Evolutionary conservation across 2,329 filamentous ascomycete genomes (phyloP), one percentile per base, ranked within the genome.

Genomic region (Fusarium mangiferae): DNA sequence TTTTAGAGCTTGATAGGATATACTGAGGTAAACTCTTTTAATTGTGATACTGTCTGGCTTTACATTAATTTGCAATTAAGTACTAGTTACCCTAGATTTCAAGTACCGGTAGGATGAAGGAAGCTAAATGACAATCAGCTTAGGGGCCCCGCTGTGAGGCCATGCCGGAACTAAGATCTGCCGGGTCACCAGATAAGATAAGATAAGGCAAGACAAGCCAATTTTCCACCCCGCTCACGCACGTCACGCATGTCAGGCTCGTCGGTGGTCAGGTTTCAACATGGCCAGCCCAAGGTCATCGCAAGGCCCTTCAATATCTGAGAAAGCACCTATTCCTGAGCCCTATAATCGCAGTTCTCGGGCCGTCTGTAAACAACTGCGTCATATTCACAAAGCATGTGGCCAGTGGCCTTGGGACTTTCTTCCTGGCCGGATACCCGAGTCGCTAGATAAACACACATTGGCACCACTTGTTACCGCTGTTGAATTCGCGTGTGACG

Each of bases 381-480:
- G 58, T 28, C 58, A 61, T 8, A 61, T 61, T 8, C 46, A 61
- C 36, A 61, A 20, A 14, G 14, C 36, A 26, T 61, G 28, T 11
- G 58, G 46, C 10, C 46, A 55, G 33, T 61, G 58, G 58, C 58
- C 58, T 35, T 61, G 58, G 58, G 58, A 61, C 4, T 35, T 61
- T 42, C 58, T 61, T 6, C 58, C 58, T 42, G 58, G 58, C 18
- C 46, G 36, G 9, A 42, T 61, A 61, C 58, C 58, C 1, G 58
- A 61, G 14, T 12, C 26, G 11, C 11, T 61, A 24, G 58, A 61
- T 55, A 41, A 55, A 55, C 24, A 61, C 28, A 55, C 35, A 15
- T 14, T 61, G 18, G n/a, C 18, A 18, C 58, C 46, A 10, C 58
- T 61, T 28, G 58, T 54, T 8, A 26, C 7, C 18, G 57, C 57